A percentile compares a stretch with the other conserved stretches of the same genome.
Conservation (phyloP, 257 asterid genomes). For the Scutellaria barbata region DNA sequence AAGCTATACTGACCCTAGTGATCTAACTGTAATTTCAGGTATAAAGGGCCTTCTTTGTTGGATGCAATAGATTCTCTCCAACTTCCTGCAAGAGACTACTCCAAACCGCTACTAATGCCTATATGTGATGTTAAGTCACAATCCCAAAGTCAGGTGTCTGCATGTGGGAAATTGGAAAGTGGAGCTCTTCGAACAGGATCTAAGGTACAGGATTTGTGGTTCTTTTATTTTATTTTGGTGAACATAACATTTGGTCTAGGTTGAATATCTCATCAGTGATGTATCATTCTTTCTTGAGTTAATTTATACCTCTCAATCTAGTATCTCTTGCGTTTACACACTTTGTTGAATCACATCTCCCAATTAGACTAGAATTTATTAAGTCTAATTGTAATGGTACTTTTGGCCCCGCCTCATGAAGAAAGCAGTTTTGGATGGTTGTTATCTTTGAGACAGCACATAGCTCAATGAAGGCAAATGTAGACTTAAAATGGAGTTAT, state of each 20-base stretch:
- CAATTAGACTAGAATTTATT: neutral
- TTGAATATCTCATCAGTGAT: conserved; percentile 1
- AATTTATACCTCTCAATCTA: conserved; percentile 23
- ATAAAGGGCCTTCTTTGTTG: conserved; percentile 72
- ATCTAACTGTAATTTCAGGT: conserved; percentile 57
- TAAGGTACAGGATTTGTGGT: conserved; percentile 56
- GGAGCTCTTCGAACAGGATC: conserved; percentile 85
- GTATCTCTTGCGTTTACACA: conserved; percentile 4
- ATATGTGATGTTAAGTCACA: conserved; percentile 86
- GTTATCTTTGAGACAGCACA: neutral
- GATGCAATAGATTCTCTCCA: conserved; percentile 91
- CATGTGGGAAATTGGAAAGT: conserved; percentile 84
- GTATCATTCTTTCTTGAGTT: conserved; percentile 20
- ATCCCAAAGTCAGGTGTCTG: conserved; percentile 79
- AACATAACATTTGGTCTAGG: conserved; percentile 21
- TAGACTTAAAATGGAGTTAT: conserved; percentile 9
- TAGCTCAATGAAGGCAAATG: conserved; percentile 26
- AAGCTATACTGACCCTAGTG: conserved; percentile 25
- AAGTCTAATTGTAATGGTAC: neutral
- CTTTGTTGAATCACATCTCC: neutral
- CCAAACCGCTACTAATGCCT: conserved; percentile 80
- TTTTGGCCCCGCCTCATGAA: conserved; percentile 20
- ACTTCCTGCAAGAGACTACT: conserved; percentile 81
- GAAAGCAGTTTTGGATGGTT: conserved; percentile 3
- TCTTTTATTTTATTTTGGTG: conserved; percentile 1